Conservation (phyloP, 2,329 filamentous ascomycete genomes). For the Ceratocystis ficicola region DNA sequence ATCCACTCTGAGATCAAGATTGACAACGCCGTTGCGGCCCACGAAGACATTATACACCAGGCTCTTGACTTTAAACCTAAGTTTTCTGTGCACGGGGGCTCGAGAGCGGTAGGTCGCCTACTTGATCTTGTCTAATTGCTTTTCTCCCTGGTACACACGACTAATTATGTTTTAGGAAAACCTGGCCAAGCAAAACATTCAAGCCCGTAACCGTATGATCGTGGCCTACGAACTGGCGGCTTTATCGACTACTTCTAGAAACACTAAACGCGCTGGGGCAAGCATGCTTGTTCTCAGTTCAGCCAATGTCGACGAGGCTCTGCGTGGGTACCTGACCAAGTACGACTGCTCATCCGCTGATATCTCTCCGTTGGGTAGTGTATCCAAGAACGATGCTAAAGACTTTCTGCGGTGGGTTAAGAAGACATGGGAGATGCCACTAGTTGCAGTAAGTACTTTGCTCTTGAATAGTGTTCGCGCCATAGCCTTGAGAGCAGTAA, state of each 20-base stretch:
- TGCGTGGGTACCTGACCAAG: conserved; percentile 41
- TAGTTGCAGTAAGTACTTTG: conserved; percentile 34
- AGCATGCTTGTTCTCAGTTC: conserved; percentile 50
- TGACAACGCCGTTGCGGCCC: conserved; percentile 50
- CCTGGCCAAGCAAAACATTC: conserved; percentile 55
- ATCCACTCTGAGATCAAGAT: conserved; percentile 66
- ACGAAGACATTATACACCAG: conserved; percentile 30
- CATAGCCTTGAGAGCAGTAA: not conserved
- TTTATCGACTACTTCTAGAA: conserved; percentile 46
- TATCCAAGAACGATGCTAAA: conserved; percentile 52
- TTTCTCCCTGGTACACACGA: too few relatives aligned
- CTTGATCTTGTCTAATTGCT: too few relatives aligned
- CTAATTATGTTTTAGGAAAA: conserved; percentile 35
- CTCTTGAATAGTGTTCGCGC: too few relatives aligned
- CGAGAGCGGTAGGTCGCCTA: conserved; percentile 27
- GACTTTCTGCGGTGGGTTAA: conserved; percentile 49
- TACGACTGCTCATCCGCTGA: conserved; percentile 33
- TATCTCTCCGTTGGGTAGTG: conserved; percentile 44
- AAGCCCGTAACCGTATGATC: conserved; percentile 53
- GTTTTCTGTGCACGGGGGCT: conserved; percentile 47
- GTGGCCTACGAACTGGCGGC: conserved; percentile 52
- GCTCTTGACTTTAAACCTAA: conserved; percentile 28
- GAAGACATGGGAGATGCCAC: conserved; percentile 46
- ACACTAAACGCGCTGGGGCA: conserved; percentile 38
- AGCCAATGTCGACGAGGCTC: conserved; percentile 45